These are phyloP conservation scores for Zygnema circumcarinatum DNA, from an alignment of 139 green algal genomes.

Conservation along the genomic window DNA sequence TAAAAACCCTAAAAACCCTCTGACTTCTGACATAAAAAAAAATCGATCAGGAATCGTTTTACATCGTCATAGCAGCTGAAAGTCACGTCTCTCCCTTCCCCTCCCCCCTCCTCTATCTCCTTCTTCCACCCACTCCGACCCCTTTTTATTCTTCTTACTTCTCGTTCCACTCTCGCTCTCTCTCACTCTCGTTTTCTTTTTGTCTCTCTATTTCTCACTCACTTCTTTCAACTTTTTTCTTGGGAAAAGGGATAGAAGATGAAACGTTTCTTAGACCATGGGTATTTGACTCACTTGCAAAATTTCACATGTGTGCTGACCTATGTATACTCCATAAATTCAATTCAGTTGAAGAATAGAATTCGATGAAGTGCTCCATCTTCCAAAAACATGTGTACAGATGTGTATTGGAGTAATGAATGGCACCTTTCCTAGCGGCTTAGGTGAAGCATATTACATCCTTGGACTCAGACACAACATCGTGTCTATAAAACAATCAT, in stretches of 20 bases:
- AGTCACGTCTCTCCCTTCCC: background rate
- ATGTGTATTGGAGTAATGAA: too few relatives aligned
- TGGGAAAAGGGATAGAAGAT: background rate
- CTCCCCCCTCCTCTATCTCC: background rate
- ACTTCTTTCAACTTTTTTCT: background rate
- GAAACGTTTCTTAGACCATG: too few relatives aligned
- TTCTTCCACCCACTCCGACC: background rate
- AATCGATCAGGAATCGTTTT: background rate
- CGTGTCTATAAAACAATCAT: too few relatives aligned
- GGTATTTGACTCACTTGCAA: too few relatives aligned
- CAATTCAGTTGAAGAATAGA: background rate
- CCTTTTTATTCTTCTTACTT: background rate
- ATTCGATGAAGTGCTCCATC: background rate
- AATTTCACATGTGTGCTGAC: too few relatives aligned
- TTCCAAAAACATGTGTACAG: background rate
- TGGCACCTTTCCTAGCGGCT: too few relatives aligned
- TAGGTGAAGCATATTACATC: too few relatives aligned
- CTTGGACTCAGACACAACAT: too few relatives aligned
- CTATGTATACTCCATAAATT: too few relatives aligned
- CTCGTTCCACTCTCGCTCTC: background rate
- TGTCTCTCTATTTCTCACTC: background rate
- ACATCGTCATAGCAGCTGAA: background rate
- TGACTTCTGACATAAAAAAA: background rate
- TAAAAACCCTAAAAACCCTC: background rate
- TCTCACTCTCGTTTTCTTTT: background rate